Evolutionary conservation across 2,329 filamentous ascomycete species (phyloP), one percentile per base, ranked within the genome.

Genomic region (Xylariales sp.): DNA sequence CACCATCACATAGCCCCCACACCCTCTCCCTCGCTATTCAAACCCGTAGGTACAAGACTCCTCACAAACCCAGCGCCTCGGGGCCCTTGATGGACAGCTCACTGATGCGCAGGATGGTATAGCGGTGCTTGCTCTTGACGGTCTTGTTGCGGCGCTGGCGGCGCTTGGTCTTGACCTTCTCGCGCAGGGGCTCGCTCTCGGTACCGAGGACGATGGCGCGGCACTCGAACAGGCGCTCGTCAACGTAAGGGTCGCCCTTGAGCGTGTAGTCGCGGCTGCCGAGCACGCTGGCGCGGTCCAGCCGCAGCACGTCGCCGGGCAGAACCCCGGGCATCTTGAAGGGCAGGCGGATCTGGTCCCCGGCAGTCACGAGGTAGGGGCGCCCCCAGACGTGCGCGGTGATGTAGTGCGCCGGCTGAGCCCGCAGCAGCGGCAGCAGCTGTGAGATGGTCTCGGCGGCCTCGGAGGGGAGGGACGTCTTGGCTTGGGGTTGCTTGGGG

Each of bases 261-360:
- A 97, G 71, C 5, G 91, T 96, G 65, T 87, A 95, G 61, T 97
- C 91, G 46, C 93, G 76, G 49, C 83, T 91, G 19, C 93, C 93
- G 30, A 98, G 67, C 38, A 83, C 71, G 28, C 80, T 83, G 17
- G 89, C 93, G 40, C 89, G 83, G 66, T 95, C 91, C 41, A 98
- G 74, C 6, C 90, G 85, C 43, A 98, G 72, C 25, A 94, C 70
- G 58, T 97, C 91, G 20, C 93, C 93, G 1, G 89, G 83, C 6
- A 74, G 65, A 5, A 88, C 85, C 18, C 76, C 80, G 3, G 81
- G 78, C 81, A 93, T 88, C 52, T 76, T 76, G 69, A 90, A 90
- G 5, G 87, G 87, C 37, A 93, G 78, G 24, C 85, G 85, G 35
- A 93, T 63, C 42, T 74, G 70, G 65, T 93, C 87, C 49, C 87